Evolutionary conservation across 2,329 filamentous ascomycete species (phyloP).

Genomic region (Herpomyces periplanetae): DNA sequence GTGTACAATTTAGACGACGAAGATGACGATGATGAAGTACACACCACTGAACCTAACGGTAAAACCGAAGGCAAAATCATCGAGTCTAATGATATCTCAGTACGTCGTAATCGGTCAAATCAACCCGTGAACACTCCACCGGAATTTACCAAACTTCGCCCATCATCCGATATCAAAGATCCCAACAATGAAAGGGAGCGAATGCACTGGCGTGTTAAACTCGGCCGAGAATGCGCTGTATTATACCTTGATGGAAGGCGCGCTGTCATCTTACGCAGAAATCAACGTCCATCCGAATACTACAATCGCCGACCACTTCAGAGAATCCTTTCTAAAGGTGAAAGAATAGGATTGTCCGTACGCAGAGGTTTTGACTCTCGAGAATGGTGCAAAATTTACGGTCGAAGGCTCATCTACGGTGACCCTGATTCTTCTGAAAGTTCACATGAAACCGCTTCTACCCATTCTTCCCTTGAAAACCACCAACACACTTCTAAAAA

Average conservation of each 20-base stretch:
- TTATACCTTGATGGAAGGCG: conserved; percentile 39
- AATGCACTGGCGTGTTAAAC: conserved; percentile 8
- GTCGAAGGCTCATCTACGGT: too few species aligned
- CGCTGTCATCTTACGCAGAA: conserved; percentile 58
- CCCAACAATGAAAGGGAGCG: conserved; percentile 12
- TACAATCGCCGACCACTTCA: conserved; percentile 41
- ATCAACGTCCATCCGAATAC: conserved; percentile 42
- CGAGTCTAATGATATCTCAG: conserved; percentile 7
- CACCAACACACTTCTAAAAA: too few species aligned
- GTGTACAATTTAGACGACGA: conserved; percentile 21
- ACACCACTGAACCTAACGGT: conserved; percentile 2
- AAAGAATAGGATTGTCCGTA: conserved; percentile 49
- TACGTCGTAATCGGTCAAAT: conserved; percentile 9
- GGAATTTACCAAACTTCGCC: conserved; percentile 11
- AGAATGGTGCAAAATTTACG: conserved; percentile 33
- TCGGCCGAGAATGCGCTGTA: conserved; percentile 23
- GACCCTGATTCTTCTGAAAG: too few species aligned
- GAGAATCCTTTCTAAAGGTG: conserved; percentile 40
- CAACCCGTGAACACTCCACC: conserved; percentile 10
- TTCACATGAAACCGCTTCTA: too few species aligned
- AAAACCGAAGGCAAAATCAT: conserved; percentile 8
- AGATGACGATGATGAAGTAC: conserved; percentile 5
- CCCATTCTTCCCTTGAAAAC: too few species aligned
- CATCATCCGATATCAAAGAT: conserved; percentile 10
- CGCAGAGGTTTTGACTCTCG: conserved; percentile 49